These are phyloP conservation scores for Avena atlantica DNA, from an alignment of 176 grass and related monocot species.

Conservation along the genomic window DNA sequence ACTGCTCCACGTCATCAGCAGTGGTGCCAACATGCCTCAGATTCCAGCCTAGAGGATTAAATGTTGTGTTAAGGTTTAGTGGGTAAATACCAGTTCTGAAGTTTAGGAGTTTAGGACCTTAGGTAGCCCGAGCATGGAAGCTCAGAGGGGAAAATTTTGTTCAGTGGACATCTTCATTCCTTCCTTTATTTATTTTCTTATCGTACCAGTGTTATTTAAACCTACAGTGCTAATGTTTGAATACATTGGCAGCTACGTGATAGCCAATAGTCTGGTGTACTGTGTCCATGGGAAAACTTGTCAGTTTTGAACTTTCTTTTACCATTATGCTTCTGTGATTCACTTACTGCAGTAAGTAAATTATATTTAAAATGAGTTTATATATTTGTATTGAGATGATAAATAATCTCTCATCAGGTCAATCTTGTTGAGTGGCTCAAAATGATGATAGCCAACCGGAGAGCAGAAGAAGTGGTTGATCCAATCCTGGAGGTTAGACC, in stretches of 20 bases:
- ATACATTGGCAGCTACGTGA: too few relatives aligned
- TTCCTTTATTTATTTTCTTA: slow-evolving; percentile 18
- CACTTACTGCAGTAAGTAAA: not conserved
- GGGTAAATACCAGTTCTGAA: not conserved
- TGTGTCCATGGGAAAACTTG: not conserved
- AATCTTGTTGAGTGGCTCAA: slow-evolving; percentile 94
- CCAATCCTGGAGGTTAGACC: slow-evolving; percentile 60
- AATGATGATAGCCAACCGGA: slow-evolving; percentile 74
- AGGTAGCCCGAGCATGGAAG: not conserved
- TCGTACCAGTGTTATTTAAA: not conserved
- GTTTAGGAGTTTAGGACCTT: not conserved
- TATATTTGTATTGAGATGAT: slow-evolving; percentile 8
- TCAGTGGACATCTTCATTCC: not conserved
- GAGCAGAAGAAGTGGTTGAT: slow-evolving; percentile 86
- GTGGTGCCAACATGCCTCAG: not conserved
- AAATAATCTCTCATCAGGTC: slow-evolving; percentile 48
- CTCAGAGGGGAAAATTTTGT: not conserved
- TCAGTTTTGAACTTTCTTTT: not conserved
- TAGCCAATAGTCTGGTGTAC: not conserved
- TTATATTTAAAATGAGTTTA: not conserved
- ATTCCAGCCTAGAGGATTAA: not conserved
- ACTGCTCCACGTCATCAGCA: not conserved
- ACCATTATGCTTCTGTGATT: not conserved
- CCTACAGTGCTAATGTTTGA: not conserved
- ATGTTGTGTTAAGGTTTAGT: not conserved